Conservation (phyloP, 768 basidiomycete genomes). For the Phylloporus sp. region DNA sequence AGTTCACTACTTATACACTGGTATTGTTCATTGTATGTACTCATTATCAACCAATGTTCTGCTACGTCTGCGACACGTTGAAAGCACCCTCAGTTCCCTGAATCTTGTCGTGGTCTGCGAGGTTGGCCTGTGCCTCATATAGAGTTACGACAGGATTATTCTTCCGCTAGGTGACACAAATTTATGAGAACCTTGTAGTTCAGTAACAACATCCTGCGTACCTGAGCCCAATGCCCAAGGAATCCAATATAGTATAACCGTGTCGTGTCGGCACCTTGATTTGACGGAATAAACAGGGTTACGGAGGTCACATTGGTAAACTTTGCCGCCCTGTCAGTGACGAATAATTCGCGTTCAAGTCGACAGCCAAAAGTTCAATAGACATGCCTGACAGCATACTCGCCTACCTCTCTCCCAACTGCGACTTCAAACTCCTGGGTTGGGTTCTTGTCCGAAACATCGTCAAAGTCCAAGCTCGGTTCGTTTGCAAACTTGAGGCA, state of each 20-base stretch:
- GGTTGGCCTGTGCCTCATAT: slow-evolving; percentile 83
- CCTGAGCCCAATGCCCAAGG: slow-evolving; percentile 76
- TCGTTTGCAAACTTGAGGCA: slow-evolving; percentile 66
- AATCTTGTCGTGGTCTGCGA: slow-evolving; percentile 84
- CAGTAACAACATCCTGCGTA: slow-evolving; percentile 23
- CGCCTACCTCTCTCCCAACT: slow-evolving; percentile 70
- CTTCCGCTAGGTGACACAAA: slow-evolving; percentile 52
- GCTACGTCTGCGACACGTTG: slow-evolving; percentile 39
- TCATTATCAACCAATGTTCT: not conserved
- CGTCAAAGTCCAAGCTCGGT: slow-evolving; percentile 77
- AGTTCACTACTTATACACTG: slow-evolving; percentile 11
- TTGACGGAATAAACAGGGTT: slow-evolving; percentile 77
- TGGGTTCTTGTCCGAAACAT: slow-evolving; percentile 54
- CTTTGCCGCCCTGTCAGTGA: slow-evolving; percentile 62
- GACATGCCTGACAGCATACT: slow-evolving; percentile 76
- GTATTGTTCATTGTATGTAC: slow-evolving; percentile 5
- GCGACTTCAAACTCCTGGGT: slow-evolving; percentile 71
- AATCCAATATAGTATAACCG: slow-evolving; percentile 84
- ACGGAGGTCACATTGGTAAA: slow-evolving; percentile 78
- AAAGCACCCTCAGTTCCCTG: slow-evolving; percentile 67
- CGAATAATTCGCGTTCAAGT: not conserved
- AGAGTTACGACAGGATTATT: slow-evolving; percentile 75
- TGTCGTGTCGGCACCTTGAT: slow-evolving; percentile 73
- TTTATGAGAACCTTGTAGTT: not conserved
- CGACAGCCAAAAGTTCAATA: not conserved